Base-by-base conservation (phyloP, 2,329 filamentous ascomycete species). In the Hypoxylon sp. region DNA sequence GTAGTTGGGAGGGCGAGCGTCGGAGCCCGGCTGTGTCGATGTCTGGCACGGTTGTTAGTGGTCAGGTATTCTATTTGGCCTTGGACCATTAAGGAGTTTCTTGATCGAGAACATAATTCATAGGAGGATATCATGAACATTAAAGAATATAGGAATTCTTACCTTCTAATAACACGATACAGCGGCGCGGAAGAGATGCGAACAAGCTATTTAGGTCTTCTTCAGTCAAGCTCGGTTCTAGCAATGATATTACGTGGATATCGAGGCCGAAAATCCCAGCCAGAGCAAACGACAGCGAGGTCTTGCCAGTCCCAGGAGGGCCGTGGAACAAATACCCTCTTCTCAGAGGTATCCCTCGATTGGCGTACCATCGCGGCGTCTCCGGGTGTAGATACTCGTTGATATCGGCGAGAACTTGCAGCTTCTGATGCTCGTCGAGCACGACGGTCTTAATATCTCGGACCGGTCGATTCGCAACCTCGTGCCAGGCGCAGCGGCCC, bases 281-380 rank as follows among this genome's bases (percentile, higher is more conserved):
- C 7, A 92, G 79, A 0, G 89, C 89, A 73, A 90, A 89, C 0
- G 86, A 89, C 13, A 92, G 84, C 30, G 86, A 89, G 0, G 89
- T 92, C 79, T 93, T 94, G 19, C 91, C 91, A 0, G 90, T 93
- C 0, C 91, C 91, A 0, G 91, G 91, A 0, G 91, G 91, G 0
- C 93, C 92, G 72, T 93, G 85, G 70, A 95, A 93, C 0, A 95
- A 84, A 73, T 94, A 95, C 0, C 93, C 93, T 30, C 93, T 81
- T 0, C 93, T 85, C 57, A 94, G 89, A 0, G 92, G 92, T 30
- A 95, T 93, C 0, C 92, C 92, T 1, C 91, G 84, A 51, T 89
- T 89, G 0, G 91, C 88, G 74, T 95, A 95, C 91, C 91, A 95
- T 9, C 85, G 83, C 1, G 89, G 87, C 0, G 89, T 92, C 0